Percentiles rank a stretch among this genome's conserved stretches.
Conservation (phyloP, 768 basidiomycete species). For the Lactarius akahatsu region DNA sequence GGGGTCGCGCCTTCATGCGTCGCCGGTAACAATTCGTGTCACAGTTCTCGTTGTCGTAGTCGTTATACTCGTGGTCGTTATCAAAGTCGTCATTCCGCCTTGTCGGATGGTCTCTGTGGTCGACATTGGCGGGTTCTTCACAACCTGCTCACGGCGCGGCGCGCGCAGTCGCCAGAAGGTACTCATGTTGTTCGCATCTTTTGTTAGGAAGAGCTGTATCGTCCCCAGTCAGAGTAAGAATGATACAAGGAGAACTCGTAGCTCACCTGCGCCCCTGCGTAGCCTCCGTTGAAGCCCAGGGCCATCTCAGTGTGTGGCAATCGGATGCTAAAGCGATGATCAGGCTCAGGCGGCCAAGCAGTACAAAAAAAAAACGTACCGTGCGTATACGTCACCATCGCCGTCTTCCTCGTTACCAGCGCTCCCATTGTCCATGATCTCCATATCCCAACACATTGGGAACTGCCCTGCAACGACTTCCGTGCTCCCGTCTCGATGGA, state of each 20-base stretch:
- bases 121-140: conserved; percentile 25
- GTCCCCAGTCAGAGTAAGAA: neutral
- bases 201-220: conserved; percentile 24
- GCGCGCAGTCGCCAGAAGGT: conserved; percentile 26
- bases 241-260: neutral
- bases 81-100: conserved; percentile 22
- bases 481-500: neutral
- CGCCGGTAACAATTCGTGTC: conserved; percentile 24
- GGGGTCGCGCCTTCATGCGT: conserved; percentile 11
- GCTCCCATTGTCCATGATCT: conserved; percentile 24
- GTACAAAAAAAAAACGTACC: conserved; percentile 12
- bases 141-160: conserved; percentile 28
- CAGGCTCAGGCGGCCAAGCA: neutral
- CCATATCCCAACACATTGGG: conserved; percentile 30
- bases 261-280: conserved; percentile 26
- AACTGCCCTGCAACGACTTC: conserved; percentile 25
- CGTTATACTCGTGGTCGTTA: conserved; percentile 29
- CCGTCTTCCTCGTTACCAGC: conserved; percentile 21
- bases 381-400: conserved; percentile 22
- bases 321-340: conserved; percentile 20
- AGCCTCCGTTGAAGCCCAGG: conserved; percentile 21
- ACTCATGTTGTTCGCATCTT: conserved; percentile 23
- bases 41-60: conserved; percentile 28
- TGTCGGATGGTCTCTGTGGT: conserved; percentile 20
- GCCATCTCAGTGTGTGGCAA: conserved; percentile 26